Conservation (phyloP, 2,329 filamentous ascomycete genomes). For the Xylaria sp. region DNA sequence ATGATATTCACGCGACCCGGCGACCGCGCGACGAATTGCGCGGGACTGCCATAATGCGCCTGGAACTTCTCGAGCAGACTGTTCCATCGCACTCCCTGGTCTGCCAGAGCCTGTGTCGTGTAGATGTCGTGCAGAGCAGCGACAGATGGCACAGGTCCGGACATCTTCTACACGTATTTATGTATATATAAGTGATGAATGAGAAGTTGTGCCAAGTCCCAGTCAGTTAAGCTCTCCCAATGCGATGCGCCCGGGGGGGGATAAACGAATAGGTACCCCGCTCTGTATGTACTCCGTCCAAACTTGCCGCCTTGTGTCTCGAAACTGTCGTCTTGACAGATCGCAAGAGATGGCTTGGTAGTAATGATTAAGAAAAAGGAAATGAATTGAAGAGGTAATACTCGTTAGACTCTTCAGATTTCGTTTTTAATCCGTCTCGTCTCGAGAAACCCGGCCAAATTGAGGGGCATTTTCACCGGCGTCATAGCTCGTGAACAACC, state of each 20-base stretch:
- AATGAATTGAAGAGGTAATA: background rate
- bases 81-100: conserved; percentile 80
- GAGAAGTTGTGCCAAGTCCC: conserved; percentile 20
- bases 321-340: background rate
- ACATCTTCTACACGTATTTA: conserved; percentile 53
- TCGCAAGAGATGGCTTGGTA: background rate
- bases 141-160: conserved; percentile 75
- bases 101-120: conserved; percentile 73
- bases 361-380: background rate
- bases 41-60: conserved; percentile 72
- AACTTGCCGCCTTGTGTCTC: background rate
- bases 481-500: conserved; percentile 16
- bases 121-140: conserved; percentile 84
- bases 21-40: conserved; percentile 87
- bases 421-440: conserved; percentile 9
- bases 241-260: background rate
- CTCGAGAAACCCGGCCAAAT: conserved; percentile 27
- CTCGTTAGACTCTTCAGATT: background rate
- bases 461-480: conserved; percentile 33
- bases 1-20: conserved; percentile 98
- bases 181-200: background rate
- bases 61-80: conserved; percentile 77
- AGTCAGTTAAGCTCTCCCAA: conserved; percentile 9
- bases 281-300: conserved; percentile 9
- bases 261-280: conserved; percentile 12